Evolutionary conservation across 345 rosid genomes (phyloP).

Genomic region (Melaleuca quinquenervia): DNA sequence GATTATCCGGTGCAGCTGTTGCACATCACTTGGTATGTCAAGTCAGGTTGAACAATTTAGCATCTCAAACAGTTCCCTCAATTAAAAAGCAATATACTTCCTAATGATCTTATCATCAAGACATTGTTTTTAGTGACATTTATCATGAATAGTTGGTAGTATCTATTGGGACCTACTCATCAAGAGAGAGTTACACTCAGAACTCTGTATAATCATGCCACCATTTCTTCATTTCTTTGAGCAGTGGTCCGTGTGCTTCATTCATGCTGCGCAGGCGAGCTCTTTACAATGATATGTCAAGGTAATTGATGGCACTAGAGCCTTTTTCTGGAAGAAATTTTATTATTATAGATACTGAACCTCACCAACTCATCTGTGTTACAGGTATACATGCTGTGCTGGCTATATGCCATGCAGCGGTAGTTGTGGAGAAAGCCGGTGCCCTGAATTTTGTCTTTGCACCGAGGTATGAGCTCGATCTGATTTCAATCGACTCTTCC

Average conservation of each 20-base stretch:
- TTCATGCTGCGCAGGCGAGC: conserved; percentile 65
- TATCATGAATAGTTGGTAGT: not conserved
- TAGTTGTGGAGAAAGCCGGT: conserved; percentile 45
- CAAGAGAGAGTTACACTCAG: not conserved
- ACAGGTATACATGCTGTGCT: conserved; percentile 61
- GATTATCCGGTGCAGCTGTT: not conserved
- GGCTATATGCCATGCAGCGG: conserved; percentile 78
- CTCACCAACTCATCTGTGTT: not conserved
- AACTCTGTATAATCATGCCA: not conserved
- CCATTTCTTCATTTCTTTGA: not conserved
- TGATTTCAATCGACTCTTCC: not conserved
- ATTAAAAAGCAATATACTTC: not conserved
- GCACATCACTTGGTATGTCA: not conserved
- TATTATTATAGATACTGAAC: not conserved
- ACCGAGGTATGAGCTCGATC: conserved; percentile 35
- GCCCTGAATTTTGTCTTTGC: conserved; percentile 67
- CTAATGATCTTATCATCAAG: not conserved
- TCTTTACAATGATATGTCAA: conserved; percentile 52
- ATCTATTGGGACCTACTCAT: not conserved
- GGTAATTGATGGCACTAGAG: conserved; percentile 5
- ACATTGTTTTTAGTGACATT: not conserved
- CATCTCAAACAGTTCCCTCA: not conserved
- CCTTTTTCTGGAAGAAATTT: not conserved
- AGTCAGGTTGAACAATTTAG: not conserved
- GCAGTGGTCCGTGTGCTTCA: conserved; percentile 60